Evolutionary conservation across 176 grass and related monocot genomes (phyloP), one percentile per base, ranked within the genome.

Genomic region (Elaeis guineensis): DNA sequence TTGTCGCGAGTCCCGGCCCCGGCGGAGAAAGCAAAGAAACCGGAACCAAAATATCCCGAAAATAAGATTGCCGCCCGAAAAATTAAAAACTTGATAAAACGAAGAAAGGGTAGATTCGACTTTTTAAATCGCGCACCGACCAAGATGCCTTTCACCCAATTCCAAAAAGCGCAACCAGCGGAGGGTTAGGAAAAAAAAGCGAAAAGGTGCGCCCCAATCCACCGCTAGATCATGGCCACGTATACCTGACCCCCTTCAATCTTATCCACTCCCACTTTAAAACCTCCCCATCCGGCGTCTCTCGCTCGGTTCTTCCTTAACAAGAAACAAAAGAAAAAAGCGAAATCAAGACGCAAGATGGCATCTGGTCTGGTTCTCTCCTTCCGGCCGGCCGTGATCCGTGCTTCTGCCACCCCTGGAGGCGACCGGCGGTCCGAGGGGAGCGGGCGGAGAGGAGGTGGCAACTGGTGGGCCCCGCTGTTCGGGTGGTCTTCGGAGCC

Each of bases 381-480:
- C 62, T 62, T 58, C 17, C 65, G 39, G 0, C 59, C 73, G 15
- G 17, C 59, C 49, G 32, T 61, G 17, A 19, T 51, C 55, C 61
- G 73, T 3, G 49, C 79, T 18, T 63, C 52, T n/a, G 61, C 54
- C 17, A 44, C 29, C 44, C 44, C 54, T 15, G 62, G 49, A 50
- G 63, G 53, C 25, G 50, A 70, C 70, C 72, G 58, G 8, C 57
- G 57, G 14, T 8, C 7, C 32, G 32, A 35, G 6, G 35, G 35
- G 35, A 9, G 35, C 35, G 35, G 35, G 9, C 35, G 35, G 35
- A 44, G 52, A n/a, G 25, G 63, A 35, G 75, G 77, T 17, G 70
- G 23, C 21, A 96, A 84, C 61, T 96, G 92, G 92, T 96, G 87
- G 92, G 71, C 78, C 30, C 92, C 92, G 74, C 69, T 97, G 25